Evolutionary conservation across 2,329 filamentous ascomycete genomes (phyloP).

Genomic region (Talaromyces sp.): DNA sequence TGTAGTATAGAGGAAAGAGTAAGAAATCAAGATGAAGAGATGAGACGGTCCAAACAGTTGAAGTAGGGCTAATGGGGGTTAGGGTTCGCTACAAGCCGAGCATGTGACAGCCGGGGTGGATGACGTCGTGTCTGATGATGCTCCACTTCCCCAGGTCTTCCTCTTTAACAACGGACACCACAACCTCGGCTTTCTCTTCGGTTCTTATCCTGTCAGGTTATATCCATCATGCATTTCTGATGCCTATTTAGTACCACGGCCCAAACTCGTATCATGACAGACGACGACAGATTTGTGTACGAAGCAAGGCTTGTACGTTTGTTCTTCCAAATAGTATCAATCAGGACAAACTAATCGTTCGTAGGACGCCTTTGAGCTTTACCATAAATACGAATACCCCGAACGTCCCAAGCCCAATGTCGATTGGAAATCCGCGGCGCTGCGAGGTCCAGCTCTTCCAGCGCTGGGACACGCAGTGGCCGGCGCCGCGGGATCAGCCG

Average conservation of each 20-base stretch:
- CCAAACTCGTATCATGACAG: slow-evolving; percentile 7
- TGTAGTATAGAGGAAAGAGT: no score
- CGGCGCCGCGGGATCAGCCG: slow-evolving; percentile 71
- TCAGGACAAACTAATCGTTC: neutral
- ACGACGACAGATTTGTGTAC: slow-evolving; percentile 14
- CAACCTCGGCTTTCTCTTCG: slow-evolving; percentile 15
- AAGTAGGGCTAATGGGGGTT: neutral
- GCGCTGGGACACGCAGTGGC: slow-evolving; percentile 78
- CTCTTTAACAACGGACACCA: neutral
- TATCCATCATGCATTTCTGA: neutral
- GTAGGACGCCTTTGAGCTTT: slow-evolving; percentile 29
- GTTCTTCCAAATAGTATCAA: neutral
- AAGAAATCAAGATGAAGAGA: no score
- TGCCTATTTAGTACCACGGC: neutral
- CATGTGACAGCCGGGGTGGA: slow-evolving; percentile 5
- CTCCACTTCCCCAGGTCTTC: neutral
- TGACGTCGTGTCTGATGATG: neutral
- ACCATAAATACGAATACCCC: slow-evolving; percentile 35
- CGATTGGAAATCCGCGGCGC: slow-evolving; percentile 32
- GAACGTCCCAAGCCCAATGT: slow-evolving; percentile 23
- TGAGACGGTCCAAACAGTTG: neutral
- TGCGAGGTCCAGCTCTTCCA: slow-evolving; percentile 53
- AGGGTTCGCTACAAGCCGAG: neutral
- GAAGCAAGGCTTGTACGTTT: slow-evolving; percentile 16
- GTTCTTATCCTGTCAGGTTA: neutral